These are phyloP conservation scores for Sugiyamaella grinbergsii DNA, from an alignment of 1,139 yeast species.

Conservation along the genomic window DNA sequence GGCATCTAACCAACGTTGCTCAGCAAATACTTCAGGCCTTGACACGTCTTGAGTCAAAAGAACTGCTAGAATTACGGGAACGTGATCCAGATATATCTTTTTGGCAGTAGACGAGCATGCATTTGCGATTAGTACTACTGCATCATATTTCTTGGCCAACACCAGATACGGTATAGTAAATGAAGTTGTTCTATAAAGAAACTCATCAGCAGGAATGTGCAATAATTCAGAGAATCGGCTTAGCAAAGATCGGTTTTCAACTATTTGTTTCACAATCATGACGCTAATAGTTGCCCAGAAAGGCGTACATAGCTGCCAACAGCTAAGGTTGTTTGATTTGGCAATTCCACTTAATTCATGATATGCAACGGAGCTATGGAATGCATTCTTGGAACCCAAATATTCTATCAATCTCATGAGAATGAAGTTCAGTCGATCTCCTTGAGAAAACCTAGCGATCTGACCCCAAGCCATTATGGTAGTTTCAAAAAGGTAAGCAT, in stretches of 20 bases:
- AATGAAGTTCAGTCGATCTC: constrained; percentile 63
- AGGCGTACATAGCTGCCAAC: constrained; percentile 70
- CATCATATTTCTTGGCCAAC: constrained; percentile 62
- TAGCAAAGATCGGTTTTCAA: constrained; percentile 56
- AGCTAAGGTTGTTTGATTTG: constrained; percentile 40
- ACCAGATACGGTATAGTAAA: constrained; percentile 78
- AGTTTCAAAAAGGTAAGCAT: constrained; percentile 59
- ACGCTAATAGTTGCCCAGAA: constrained; percentile 75
- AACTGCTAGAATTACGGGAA: constrained; percentile 50
- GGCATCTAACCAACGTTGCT: constrained; percentile 56
- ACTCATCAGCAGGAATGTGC: constrained; percentile 60
- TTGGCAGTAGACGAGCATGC: constrained; percentile 37
- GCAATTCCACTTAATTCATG: constrained; percentile 57
- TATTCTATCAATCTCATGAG: constrained; percentile 60
- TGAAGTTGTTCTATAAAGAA: constrained; percentile 67
- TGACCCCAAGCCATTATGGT: constrained; percentile 63
- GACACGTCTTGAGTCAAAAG: constrained; percentile 49
- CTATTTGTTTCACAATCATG: constrained; percentile 57
- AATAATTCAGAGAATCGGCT: constrained; percentile 63
- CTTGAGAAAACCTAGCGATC: constrained; percentile 58
- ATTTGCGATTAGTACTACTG: constrained; percentile 59
- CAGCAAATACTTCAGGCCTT: constrained; percentile 51
- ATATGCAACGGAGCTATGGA: constrained; percentile 64
- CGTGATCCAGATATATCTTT: constrained; percentile 40
- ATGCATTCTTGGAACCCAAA: constrained; percentile 61